Evolutionary conservation across 2,329 filamentous ascomycete genomes (phyloP).

Genomic region (Pseudonectria foliicola): DNA sequence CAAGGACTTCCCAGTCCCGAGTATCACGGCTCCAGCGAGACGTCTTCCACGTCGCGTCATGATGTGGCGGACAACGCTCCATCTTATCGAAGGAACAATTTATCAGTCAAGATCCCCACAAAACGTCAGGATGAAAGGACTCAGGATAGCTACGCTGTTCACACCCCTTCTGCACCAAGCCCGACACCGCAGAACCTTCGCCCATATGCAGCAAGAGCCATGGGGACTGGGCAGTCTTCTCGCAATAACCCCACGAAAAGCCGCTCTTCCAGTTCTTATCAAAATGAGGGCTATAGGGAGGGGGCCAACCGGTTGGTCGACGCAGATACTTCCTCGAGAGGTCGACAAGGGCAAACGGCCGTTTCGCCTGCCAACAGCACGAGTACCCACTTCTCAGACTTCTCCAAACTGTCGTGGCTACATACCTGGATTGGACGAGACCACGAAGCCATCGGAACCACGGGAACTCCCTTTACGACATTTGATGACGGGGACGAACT

Average conservation of each 20-base stretch:
- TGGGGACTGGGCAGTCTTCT: too few relatives aligned
- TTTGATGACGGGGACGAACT: conserved; percentile 2
- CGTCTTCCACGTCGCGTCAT: background rate
- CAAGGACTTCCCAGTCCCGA: background rate
- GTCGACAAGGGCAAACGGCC: too few relatives aligned
- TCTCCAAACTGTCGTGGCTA: too few relatives aligned
- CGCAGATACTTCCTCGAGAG: too few relatives aligned
- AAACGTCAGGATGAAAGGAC: background rate
- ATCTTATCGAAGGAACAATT: background rate
- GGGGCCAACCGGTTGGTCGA: too few relatives aligned
- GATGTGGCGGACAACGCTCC: background rate
- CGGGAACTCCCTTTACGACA: background rate
- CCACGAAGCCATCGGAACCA: background rate
- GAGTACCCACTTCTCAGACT: too few relatives aligned
- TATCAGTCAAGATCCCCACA: background rate
- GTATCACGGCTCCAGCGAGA: background rate
- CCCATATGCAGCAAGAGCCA: conserved; percentile 11
- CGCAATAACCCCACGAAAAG: too few relatives aligned
- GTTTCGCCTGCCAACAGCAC: too few relatives aligned
- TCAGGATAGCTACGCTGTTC: conserved; percentile 10
- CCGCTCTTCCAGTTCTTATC: too few relatives aligned
- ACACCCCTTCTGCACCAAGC: conserved; percentile 28
- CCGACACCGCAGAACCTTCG: conserved; percentile 24
- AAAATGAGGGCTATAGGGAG: too few relatives aligned
- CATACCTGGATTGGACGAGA: too few relatives aligned